Percentiles rank a stretch among this genome's conserved stretches.
phyloP scores from a whole-genome alignment of 176 grass and related monocot species.

The Guadua angustifolia region DNA sequence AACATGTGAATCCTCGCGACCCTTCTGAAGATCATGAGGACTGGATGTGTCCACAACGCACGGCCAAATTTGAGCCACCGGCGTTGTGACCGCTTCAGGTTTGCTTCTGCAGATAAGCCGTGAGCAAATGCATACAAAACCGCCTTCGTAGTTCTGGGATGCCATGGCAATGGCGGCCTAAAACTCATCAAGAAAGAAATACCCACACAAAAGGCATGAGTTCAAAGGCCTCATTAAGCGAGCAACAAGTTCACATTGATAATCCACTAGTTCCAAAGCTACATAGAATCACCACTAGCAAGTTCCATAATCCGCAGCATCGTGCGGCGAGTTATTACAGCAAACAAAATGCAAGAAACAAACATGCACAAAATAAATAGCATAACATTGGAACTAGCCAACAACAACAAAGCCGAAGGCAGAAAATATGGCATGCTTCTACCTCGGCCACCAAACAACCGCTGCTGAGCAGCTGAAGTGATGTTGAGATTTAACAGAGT shows the following conservation, averaged over 20 bases:
- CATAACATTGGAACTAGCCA: not conserved
- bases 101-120: not conserved
- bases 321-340: conserved; percentile 17
- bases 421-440: not conserved
- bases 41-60: not conserved
- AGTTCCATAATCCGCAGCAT: not conserved
- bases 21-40: not conserved
- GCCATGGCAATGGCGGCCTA: not conserved
- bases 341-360: conserved; percentile 28
- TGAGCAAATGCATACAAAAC: not conserved
- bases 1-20: not conserved
- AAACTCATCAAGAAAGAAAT: not conserved
- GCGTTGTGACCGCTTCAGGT: not conserved
- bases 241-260: not conserved
- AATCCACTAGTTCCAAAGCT: not conserved
- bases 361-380: not conserved
- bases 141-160: not conserved
- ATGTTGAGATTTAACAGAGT: not conserved
- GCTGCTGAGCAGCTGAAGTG: conserved; percentile 7
- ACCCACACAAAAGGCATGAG: not conserved
- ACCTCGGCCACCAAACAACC: not conserved
- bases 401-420: not conserved
- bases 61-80: not conserved
- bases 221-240: not conserved
- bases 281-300: not conserved